Evolutionary conservation across 1,284 basidiomycete species (phyloP).

Genomic region (Rhodotorula sp.): DNA sequence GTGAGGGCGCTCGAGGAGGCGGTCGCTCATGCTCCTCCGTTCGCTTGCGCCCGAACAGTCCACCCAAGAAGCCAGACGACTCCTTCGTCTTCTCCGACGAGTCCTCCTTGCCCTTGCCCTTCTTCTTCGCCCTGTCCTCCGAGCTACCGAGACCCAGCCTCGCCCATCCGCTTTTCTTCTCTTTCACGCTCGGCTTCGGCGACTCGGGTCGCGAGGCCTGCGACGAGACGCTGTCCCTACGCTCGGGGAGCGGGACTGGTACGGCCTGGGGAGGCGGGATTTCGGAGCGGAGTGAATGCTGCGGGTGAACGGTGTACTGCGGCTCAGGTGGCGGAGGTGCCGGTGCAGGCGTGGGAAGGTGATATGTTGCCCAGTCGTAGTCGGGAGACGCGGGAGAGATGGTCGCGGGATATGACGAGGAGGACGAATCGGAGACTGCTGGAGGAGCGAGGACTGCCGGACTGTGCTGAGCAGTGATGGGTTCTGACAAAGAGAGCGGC

Average conservation of each 20-base stretch:
- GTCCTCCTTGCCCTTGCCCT: slow-evolving; percentile 54
- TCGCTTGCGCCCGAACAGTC: slow-evolving; percentile 80
- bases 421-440: slow-evolving; percentile 40
- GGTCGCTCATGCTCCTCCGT: slow-evolving; percentile 60
- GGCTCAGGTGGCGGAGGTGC: slow-evolving; percentile 3
- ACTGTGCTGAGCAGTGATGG: not conserved
- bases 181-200: slow-evolving; percentile 57
- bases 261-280: slow-evolving; percentile 22
- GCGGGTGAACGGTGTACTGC: slow-evolving; percentile 31
- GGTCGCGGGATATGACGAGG: slow-evolving; percentile 51
- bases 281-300: slow-evolving; percentile 5
- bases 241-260: slow-evolving; percentile 44
- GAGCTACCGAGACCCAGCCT: slow-evolving; percentile 48
- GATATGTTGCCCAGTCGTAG: slow-evolving; percentile 39
- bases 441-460: not conserved
- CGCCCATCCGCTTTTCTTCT: slow-evolving; percentile 66
- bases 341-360: slow-evolving; percentile 42
- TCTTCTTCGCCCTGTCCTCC: slow-evolving; percentile 33
- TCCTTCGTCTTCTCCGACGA: slow-evolving; percentile 4
- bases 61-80: slow-evolving; percentile 72
- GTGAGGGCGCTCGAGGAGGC: slow-evolving; percentile 23
- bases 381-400: slow-evolving; percentile 44
- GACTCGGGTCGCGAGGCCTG: slow-evolving; percentile 21
- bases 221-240: slow-evolving; percentile 39
- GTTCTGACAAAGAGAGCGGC: not conserved